These are phyloP conservation scores for Prunus kanzakura DNA, from an alignment of 306 rosid genomes.

Conservation along the genomic window DNA sequence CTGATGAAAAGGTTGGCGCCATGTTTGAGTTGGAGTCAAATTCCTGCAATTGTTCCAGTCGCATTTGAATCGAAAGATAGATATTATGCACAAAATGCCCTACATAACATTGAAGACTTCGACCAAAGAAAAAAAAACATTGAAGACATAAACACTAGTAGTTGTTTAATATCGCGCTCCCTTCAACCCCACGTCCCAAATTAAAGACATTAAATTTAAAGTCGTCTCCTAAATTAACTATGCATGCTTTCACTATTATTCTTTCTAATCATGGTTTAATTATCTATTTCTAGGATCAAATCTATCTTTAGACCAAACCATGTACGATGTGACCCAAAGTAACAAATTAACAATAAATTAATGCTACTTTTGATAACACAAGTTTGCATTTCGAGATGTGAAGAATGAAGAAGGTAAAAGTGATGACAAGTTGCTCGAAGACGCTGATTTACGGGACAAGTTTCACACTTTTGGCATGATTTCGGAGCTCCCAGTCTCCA, in stretches of 20 bases:
- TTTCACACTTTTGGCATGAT: too few species aligned
- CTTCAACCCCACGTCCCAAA: background rate
- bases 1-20: background rate
- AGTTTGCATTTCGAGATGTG: background rate
- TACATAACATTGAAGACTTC: too few species aligned
- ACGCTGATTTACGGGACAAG: too few species aligned
- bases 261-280: background rate
- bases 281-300: background rate
- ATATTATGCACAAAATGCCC: too few species aligned
- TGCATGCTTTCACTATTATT: background rate
- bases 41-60: background rate
- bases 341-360: background rate
- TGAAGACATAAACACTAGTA: background rate
- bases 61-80: too few species aligned
- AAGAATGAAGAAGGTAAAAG: too few species aligned
- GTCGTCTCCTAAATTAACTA: background rate
- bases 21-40: too few species aligned
- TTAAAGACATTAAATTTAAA: background rate
- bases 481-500: too few species aligned
- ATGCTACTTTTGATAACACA: background rate
- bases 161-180: background rate
- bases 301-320: background rate
- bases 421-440: too few species aligned
- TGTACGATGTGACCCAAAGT: background rate
- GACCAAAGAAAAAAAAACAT: background rate